Evolutionary conservation across 345 rosid genomes (phyloP), one percentile per base, ranked within the genome.

Genomic region (Turritis glabra): DNA sequence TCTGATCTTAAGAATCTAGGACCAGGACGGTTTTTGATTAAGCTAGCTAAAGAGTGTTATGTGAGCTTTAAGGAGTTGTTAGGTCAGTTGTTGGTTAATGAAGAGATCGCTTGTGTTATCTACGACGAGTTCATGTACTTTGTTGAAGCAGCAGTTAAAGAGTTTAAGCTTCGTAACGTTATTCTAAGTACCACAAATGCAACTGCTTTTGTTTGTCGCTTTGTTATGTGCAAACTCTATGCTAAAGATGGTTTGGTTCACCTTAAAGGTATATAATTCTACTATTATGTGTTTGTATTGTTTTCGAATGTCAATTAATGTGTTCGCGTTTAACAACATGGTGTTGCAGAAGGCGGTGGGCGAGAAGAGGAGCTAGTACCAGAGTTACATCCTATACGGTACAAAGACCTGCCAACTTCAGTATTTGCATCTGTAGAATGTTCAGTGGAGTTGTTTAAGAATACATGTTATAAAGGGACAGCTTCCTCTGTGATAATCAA

Each of bases 91-190:
- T 33, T 53, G 40, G 26, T 35, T 19, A 58, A 10, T 17, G 81
- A 71, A 18, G 64, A 69, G 37, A 47, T 80, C n/a, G 43, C 66
- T 9, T 83, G 86, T 63, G 48, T 87, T 21, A 68, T 89, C 21
- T 80, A 84, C 14, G 70, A 62, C 11, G 69, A 72, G 37, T 25
- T 61, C 76, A 72, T 72, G 70, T 62, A 72, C 62, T 62, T 62
- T 22, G 67, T 33, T 72, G 38, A 38, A 48, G 44, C 53, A 25
- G 50, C 55, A 4, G 77, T 60, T 2, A 37, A 40, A 40, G 53
- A 64, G 15, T 32, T 64, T 27, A 53, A 37, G 44, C 50, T 73
- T 64, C 54, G 23, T 10, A 50, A 32, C 12, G 37, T 64, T 27
- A 73, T 73, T 9, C 6, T 74, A 14, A 44, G 72, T 8, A 64